These are phyloP conservation scores for Schizonepeta tenuifolia DNA, from an alignment of 257 asterid genomes.

Conservation along the genomic window DNA sequence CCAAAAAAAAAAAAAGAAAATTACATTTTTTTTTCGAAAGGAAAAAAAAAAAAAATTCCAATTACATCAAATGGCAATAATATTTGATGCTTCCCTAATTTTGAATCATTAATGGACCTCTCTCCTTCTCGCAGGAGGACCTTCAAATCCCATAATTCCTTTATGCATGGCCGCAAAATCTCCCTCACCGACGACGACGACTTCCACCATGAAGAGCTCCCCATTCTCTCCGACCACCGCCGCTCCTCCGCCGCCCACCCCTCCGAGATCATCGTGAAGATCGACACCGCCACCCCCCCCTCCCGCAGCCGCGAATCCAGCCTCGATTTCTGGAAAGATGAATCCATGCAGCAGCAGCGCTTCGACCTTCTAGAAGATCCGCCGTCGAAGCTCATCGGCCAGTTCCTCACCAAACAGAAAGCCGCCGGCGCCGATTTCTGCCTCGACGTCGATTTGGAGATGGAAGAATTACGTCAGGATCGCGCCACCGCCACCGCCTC, in stretches of 20 bases:
- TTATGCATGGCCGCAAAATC: slow-evolving; percentile 38
- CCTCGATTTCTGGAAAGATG: slow-evolving; percentile 54
- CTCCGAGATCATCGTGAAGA: slow-evolving; percentile 48
- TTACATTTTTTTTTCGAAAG: too few relatives aligned
- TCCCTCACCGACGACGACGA: slow-evolving; percentile 47
- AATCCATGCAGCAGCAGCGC: slow-evolving; percentile 28
- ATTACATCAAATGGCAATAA: neutral
- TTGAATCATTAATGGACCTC: slow-evolving; percentile 40
- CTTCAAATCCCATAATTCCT: slow-evolving; percentile 49
- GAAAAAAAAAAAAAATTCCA: too few relatives aligned
- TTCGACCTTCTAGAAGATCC: slow-evolving; percentile 50
- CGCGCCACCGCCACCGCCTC: neutral
- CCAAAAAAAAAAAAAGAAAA: neutral
- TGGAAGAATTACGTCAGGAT: slow-evolving; percentile 54
- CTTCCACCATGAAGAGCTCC: slow-evolving; percentile 44
- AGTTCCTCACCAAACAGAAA: slow-evolving; percentile 60
- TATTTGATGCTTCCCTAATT: slow-evolving; percentile 27
- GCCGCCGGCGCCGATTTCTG: slow-evolving; percentile 58
- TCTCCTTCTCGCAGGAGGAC: slow-evolving; percentile 59
- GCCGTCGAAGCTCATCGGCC: slow-evolving; percentile 63
- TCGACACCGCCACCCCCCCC: slow-evolving; percentile 37
- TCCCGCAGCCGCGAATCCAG: slow-evolving; percentile 41
- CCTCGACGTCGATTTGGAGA: slow-evolving; percentile 71
- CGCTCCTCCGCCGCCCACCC: slow-evolving; percentile 20
- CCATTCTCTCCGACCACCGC: slow-evolving; percentile 51